These are phyloP conservation scores for Arabidopsis thaliana DNA, from an alignment of 345 rosid genomes.

Conservation along the genomic window TAIR10.1 NC_003075.7:8962001-8962500, in stretches of 20 bases:
- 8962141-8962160: slow-evolving; percentile 7
- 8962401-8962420: not conserved
- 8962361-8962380: too few species aligned
- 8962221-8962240: not conserved
- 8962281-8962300: too few species aligned
- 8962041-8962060: slow-evolving; percentile 34
- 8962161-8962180: not conserved
- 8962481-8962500: not conserved
- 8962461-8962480: not conserved
- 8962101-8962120: not conserved
- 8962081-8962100: slow-evolving; percentile 27
- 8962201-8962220: not conserved
- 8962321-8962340: not conserved
- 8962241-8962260: not conserved
- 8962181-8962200: not conserved
- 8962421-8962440: not conserved
- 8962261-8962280: not conserved
- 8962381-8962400: not conserved
- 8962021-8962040: slow-evolving; percentile 31
- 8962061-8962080: slow-evolving; percentile 14
- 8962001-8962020: slow-evolving; percentile 25
- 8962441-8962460: not conserved
- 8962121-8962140: not conserved
- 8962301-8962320: not conserved
- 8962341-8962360: not conserved